These are phyloP conservation scores for Vicia faba DNA, from an alignment of 306 rosid genomes.

Conservation along the genomic window DNA sequence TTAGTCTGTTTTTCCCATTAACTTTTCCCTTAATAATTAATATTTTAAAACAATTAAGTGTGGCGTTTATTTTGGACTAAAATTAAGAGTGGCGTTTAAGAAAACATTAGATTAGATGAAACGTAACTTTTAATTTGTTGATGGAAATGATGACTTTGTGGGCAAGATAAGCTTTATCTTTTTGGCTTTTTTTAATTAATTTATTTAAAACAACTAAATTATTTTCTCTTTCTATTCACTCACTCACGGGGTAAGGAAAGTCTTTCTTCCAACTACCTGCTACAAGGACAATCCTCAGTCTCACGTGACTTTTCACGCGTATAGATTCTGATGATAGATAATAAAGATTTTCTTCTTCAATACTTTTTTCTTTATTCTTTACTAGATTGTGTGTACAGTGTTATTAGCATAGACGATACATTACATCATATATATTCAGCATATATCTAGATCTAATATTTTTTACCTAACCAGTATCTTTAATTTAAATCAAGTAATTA, in stretches of 20 bases:
- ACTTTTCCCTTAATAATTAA: background rate
- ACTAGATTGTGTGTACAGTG: no score
- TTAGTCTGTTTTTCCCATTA: conserved; percentile 20
- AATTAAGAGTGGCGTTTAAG: background rate
- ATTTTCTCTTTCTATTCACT: conserved; percentile 31
- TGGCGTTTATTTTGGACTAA: background rate
- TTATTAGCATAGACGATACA: no score
- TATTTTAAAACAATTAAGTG: conserved; percentile 18
- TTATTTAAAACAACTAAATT: background rate
- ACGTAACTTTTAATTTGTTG: conserved; percentile 47
- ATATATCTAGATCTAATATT: no score
- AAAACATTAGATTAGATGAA: conserved; percentile 36
- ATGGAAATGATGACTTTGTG: conserved; percentile 37
- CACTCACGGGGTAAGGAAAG: conserved; percentile 42
- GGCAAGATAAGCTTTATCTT: conserved; percentile 31
- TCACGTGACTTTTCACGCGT: conserved; percentile 47
- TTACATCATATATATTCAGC: no score
- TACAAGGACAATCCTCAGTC: conserved; percentile 36
- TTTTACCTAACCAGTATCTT: no score
- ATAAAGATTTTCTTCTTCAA: conserved; percentile 21
- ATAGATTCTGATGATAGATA: conserved; percentile 28
- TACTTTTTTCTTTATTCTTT: no score
- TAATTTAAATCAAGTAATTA: no score
- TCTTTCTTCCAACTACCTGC: conserved; percentile 39
- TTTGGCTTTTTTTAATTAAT: background rate